These are phyloP conservation scores for Hirschfeldia incana DNA, from an alignment of 345 rosid species.

Conservation along the genomic window DNA sequence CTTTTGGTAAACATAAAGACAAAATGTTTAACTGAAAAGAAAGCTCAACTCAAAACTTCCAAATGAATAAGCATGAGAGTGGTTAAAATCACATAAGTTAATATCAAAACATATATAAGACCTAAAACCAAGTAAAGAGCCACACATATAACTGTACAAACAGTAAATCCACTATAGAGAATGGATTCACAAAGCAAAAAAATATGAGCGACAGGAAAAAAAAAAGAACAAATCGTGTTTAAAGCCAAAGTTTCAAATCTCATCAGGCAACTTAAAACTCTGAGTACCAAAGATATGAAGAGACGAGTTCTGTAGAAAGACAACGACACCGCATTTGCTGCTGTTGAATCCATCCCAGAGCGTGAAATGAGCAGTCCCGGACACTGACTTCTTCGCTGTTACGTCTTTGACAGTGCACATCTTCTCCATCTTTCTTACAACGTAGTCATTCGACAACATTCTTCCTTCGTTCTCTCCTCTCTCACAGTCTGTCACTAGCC, in stretches of 20 bases:
- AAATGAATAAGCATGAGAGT: not conserved
- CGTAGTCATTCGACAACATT: conserved; percentile 68
- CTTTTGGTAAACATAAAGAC: too few species aligned
- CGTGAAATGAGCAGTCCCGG: conserved; percentile 67
- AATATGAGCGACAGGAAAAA: not conserved
- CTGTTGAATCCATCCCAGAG: conserved; percentile 73
- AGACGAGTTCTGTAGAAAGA: conserved; percentile 65
- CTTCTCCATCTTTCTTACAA: conserved; percentile 78
- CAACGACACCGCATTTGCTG: conserved; percentile 63
- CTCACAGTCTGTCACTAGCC: conserved; percentile 63
- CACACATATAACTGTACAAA: conserved; percentile 28
- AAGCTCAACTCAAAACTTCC: too few species aligned
- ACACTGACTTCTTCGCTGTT: conserved; percentile 56
- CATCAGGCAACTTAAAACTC: conserved; percentile 58
- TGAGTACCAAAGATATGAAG: conserved; percentile 76
- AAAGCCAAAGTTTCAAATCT: conserved; percentile 30
- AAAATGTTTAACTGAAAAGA: too few species aligned
- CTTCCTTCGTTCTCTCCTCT: conserved; percentile 81
- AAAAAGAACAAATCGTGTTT: not conserved
- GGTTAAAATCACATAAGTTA: not conserved
- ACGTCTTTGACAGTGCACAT: conserved; percentile 64
- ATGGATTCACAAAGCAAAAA: conserved; percentile 18
- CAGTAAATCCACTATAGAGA: not conserved
- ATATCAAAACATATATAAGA: not conserved
- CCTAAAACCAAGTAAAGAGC: conserved; percentile 1